Base-by-base conservation (phyloP, 768 basidiomycete genomes). In the Calocybe cyanea region DNA sequence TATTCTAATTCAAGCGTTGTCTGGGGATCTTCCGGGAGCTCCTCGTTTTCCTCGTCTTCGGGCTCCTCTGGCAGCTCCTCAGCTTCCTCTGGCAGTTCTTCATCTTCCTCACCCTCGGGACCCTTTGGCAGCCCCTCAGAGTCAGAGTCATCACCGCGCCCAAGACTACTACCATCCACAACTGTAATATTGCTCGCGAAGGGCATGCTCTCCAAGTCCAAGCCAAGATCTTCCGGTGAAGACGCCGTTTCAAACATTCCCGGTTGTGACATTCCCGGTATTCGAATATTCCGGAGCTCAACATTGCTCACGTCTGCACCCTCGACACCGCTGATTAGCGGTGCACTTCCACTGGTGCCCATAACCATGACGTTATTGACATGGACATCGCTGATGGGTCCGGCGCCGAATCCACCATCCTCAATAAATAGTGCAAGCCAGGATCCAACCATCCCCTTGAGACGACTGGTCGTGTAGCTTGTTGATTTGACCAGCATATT, bases 401-500 rank as follows among this genome's bases (percentile, higher is more conserved):
- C 51, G 32, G 50, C 48, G 8, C 54, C 54, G 18, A 25, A 28
- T 41, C 48, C 41, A n/a, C 48, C 54, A 38, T 56, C 38, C 46
- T 53, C 51, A 4, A 56, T 33, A 17, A 53, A 50, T 10, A 50
- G 20, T 2, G 48, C 51, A 10, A 56, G 39, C 51, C 54, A 56
- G 9, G 49, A 50, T 0, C 51, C 54, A 18, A 53, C 48, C 45
- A 50, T 48, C 32, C 54, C 51, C 11, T 25, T 31, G 2, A 56
- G 51, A 36, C 43, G 25, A 13, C 49, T 55, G 10, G 51, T 48
- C 11, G 54, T 48, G 17, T 32, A 50, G 37, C 35, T 45, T 14
- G 43, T 48, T 10, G 42, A 43, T 38, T 52, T 55, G 49, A 55
- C 31, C 28, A 52, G 41, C 45, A 52, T 50, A 43, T 50, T 52